phyloP scores from a whole-genome alignment of 345 rosid species.

The Eucalyptus pumila region DNA sequence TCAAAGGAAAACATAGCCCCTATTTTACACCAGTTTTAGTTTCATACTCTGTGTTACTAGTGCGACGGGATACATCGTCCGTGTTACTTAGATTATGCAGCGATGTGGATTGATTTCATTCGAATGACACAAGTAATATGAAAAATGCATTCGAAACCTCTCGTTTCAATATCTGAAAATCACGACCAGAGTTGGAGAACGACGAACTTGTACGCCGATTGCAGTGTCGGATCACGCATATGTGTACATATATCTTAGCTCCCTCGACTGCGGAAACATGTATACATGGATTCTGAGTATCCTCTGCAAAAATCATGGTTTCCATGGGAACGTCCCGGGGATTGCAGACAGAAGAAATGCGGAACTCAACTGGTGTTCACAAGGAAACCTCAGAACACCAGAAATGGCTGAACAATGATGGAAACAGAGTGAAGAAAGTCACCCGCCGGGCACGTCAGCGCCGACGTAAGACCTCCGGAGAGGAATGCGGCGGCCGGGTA shows the following conservation, averaged over 20 bases:
- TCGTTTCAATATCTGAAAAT: not conserved
- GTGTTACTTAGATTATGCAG: not conserved
- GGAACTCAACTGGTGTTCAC: not conserved
- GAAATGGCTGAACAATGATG: not conserved
- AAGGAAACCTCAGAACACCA: not conserved
- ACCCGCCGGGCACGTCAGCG: not conserved
- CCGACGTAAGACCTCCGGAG: not conserved
- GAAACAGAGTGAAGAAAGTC: not conserved
- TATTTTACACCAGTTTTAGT: not conserved
- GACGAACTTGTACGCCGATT: not conserved
- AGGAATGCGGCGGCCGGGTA: not conserved
- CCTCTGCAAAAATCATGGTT: not conserved
- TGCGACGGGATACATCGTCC: not conserved
- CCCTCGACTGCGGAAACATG: not conserved
- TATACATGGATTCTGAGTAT: not conserved
- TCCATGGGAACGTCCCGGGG: not conserved
- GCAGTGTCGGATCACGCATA: not conserved
- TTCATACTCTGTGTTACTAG: too few species aligned
- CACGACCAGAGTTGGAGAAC: not conserved
- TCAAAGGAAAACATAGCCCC: not conserved
- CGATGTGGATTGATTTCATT: not conserved
- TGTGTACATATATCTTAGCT: not conserved
- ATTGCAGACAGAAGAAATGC: not conserved
- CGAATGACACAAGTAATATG: not conserved
- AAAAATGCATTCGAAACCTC: not conserved